phyloP scores from a whole-genome alignment of 352 stramenopile species.

The Phytophthora podocarpi region DNA sequence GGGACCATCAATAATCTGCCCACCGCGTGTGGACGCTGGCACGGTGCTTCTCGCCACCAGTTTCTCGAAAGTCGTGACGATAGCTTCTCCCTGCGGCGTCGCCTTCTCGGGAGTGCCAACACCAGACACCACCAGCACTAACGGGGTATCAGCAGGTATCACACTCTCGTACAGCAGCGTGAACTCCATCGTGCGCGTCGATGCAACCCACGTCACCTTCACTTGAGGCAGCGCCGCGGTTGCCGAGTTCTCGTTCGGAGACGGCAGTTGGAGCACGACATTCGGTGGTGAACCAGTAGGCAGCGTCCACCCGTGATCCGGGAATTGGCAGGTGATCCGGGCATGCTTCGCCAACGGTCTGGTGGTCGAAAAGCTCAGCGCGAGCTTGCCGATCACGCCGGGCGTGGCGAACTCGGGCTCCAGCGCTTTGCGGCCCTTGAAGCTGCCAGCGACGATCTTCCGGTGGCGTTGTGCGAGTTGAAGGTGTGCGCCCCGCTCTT shows the following conservation, averaged over 20 bases:
- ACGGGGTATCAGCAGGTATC: conserved; percentile 41
- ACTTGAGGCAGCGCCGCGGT: conserved; percentile 27
- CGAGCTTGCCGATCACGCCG: conserved; percentile 53
- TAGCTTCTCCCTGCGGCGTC: conserved; percentile 48
- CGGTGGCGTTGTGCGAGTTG: conserved; percentile 75
- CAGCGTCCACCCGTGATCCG: conserved; percentile 63
- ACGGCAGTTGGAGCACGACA: conserved; percentile 42
- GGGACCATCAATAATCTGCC: conserved; percentile 70
- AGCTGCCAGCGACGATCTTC: conserved; percentile 57
- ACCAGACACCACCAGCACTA: conserved; percentile 59
- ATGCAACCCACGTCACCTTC: conserved; percentile 39
- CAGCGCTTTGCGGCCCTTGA: conserved; percentile 45
- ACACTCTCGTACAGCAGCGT: conserved; percentile 46
- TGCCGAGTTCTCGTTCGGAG: conserved; percentile 21
- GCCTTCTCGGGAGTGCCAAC: conserved; percentile 60
- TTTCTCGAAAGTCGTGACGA: conserved; percentile 72
- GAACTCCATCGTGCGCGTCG: conserved; percentile 55
- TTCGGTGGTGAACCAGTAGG: conserved; percentile 26
- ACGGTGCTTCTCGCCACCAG: conserved; percentile 55
- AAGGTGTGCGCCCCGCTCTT: conserved; percentile 60
- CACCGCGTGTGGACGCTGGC: conserved; percentile 57
- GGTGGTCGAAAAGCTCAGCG: conserved; percentile 56
- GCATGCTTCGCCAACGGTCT: conserved; percentile 43
- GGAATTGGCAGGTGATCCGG: conserved; percentile 55
- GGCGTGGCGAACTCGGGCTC: conserved; percentile 56